Base-by-base conservation (phyloP, 2,329 filamentous ascomycete genomes). In the Rutstroemia sp. region DNA sequence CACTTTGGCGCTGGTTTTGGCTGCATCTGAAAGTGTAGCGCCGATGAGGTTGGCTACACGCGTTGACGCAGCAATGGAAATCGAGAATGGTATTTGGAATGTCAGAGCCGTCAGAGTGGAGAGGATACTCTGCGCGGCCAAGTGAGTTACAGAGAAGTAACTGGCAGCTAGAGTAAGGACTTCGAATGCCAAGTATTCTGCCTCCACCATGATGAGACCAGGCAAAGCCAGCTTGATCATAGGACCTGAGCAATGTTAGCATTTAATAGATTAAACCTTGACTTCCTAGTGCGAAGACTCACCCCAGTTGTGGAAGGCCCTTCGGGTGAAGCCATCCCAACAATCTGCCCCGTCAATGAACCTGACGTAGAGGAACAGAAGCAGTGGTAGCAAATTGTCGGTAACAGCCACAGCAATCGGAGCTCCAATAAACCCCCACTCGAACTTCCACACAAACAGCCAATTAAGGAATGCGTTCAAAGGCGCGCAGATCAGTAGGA, bases 161-260 rank as follows among this genome's bases (percentile, higher is more conserved):
- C 86, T 89, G 0, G 89, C 82, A 8, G 85, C 83, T n/a, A 96
- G 77, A 0, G 91, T 96, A 60, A 96, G 76, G 49, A 96, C 83
- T 70, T 97, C 92, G 70, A 97, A 97, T 6, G 92, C 91, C 10
- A 96, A 79, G 73, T 89, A 95, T 70, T 97, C 92, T 5, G 92
- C 91, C 70, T 95, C 85, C 2, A 97, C 87, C 92, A 96, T 96
- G 62, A 96, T 76, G 69, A 97, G 84, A 1, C 92, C 92, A 0
- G 92, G 92, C 12, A 96, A 75, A 0, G 92, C 90, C 39, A 97
- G 84, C 48, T 84, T 83, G 65, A 97, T 82, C 92, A 95, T 95
- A 8, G 86, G 86, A 1, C 78, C 66, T 68, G 77, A 12, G 8
- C 6, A 34, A 12, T 27, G 12, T 64, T 57, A 65, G 58, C 14